Evolutionary conservation across 2,329 filamentous ascomycete genomes (phyloP).

Genomic region (Leptographium procerum): DNA sequence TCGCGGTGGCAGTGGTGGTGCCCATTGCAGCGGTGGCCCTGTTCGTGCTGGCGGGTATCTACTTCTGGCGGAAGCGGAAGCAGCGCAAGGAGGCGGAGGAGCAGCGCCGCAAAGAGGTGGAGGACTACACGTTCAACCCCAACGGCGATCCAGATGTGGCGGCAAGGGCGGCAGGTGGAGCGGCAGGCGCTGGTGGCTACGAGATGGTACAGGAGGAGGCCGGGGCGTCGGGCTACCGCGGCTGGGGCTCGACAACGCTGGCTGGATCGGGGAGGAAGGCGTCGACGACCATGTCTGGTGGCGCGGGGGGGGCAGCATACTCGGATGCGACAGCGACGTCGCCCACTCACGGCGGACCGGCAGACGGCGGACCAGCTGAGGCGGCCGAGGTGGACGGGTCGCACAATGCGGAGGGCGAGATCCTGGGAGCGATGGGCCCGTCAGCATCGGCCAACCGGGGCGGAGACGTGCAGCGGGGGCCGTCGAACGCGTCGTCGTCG

Average conservation of each 20-base stretch:
- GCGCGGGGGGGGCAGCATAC: conserved; percentile 49
- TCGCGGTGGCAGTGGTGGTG: conserved; percentile 87
- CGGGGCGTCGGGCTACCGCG: conserved; percentile 69
- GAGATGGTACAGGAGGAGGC: conserved; percentile 72
- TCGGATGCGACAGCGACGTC: conserved; percentile 62
- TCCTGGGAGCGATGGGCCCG: conserved; percentile 72
- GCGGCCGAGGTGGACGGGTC: conserved; percentile 45
- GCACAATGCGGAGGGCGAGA: conserved; percentile 62
- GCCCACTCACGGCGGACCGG: conserved; percentile 45
- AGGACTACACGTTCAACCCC: conserved; percentile 97
- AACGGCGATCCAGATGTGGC: conserved; percentile 79
- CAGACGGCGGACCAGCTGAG: conserved; percentile 60
- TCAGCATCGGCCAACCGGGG: conserved; percentile 52
- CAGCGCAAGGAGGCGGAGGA: conserved; percentile 76
- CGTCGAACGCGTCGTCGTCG: conserved; percentile 90
- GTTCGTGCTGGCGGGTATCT: conserved; percentile 63
- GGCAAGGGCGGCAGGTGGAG: conserved; percentile 26
- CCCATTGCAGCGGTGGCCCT: conserved; percentile 82
- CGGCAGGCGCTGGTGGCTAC: conserved; percentile 34
- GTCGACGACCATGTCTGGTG: conserved; percentile 80
- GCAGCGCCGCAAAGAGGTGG: conserved; percentile 84
- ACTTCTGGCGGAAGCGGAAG: conserved; percentile 83
- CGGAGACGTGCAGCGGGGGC: conserved; percentile 69
- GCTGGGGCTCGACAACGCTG: conserved; percentile 75
- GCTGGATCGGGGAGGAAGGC: conserved; percentile 65